These are phyloP conservation scores for Fraxinus latifolia DNA, from an alignment of 305 asterid genomes.

Conservation along the genomic window DNA sequence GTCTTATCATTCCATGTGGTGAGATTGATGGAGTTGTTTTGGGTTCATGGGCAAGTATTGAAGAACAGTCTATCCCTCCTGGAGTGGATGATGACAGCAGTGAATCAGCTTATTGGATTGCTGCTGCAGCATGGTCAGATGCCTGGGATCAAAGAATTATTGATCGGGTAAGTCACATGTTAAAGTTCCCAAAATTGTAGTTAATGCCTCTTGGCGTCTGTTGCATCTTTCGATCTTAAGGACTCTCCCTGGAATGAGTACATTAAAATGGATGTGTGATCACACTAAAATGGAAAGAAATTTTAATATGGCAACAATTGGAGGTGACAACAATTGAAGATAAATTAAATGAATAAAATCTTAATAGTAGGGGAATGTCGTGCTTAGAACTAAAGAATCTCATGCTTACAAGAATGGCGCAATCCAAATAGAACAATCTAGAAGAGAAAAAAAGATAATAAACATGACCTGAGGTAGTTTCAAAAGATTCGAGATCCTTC, in stretches of 20 bases:
- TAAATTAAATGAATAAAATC: not conserved
- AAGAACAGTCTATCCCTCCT: conserved; percentile 49
- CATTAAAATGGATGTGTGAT: not conserved
- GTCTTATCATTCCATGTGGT: conserved; percentile 61
- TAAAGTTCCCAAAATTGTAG: conserved; percentile 15
- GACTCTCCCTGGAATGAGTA: not conserved
- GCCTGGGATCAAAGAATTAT: conserved; percentile 92
- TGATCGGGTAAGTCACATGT: conserved; percentile 72
- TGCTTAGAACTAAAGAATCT: not conserved
- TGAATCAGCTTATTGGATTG: conserved; percentile 88
- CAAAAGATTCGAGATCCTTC: not conserved
- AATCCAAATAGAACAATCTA: not conserved
- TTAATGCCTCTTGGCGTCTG: not conserved
- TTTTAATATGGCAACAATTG: not conserved
- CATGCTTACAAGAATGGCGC: not conserved
- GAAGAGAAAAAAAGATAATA: not conserved
- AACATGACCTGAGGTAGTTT: not conserved
- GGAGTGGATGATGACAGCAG: conserved; percentile 70
- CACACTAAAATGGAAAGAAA: not conserved
- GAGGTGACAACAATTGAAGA: not conserved
- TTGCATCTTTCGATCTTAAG: not conserved
- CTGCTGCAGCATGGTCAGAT: conserved; percentile 94
- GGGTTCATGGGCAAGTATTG: conserved; percentile 75
- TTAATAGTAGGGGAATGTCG: not conserved
- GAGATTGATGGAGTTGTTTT: conserved; percentile 93